Evolutionary conservation across 768 basidiomycete species (phyloP), one percentile per base, ranked within the genome.

Genomic region (Leccinellum albellum): DNA sequence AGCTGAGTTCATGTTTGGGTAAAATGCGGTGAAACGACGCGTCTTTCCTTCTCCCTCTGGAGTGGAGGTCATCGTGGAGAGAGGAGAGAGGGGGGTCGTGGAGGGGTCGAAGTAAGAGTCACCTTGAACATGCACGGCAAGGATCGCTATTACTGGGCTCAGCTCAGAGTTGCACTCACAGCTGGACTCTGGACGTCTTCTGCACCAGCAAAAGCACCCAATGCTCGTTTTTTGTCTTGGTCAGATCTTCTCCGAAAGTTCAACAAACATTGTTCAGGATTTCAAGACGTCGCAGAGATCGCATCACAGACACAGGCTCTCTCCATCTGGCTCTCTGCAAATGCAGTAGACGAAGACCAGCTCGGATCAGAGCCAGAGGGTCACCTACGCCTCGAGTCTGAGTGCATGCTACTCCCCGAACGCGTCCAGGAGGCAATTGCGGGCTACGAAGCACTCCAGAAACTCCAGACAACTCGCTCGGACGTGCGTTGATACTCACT

Each of bases 201-300:
- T 3, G 68, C 69, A 26, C 89, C 91, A 0, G 88, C 86, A 4
- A 88, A 79, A 61, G 73, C 81, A 1, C 79, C 78, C 29, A 81
- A 82, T 29, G 86, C 81, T 14, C 58, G 65, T 0, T 62, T 70
- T 4, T 69, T 94, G 15, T 75, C 85, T 12, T 94, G 92, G 92
- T 77, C 84, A 2, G 88, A 91, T 65, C 81, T 94, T 13, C 73
- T 94, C 40, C 82, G 89, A 61, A 94, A 94, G 72, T 92, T 91
- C 75, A 86, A 88, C 69, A 94, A 94, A 61, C 92, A 94, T 62
- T 88, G 86, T 64, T 71, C 70, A 6, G 85, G 86, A 0, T 84
- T 78, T 62, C 64, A 70, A 58, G 84, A 86, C 56, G 75, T 88
- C 14, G 78, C 84, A 3, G 84, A 87, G 62, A 76, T 90, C 57